These are phyloP conservation scores for Xylariaceae sp. DNA, from an alignment of 2,329 filamentous ascomycete genomes.

Conservation along the genomic window DNA sequence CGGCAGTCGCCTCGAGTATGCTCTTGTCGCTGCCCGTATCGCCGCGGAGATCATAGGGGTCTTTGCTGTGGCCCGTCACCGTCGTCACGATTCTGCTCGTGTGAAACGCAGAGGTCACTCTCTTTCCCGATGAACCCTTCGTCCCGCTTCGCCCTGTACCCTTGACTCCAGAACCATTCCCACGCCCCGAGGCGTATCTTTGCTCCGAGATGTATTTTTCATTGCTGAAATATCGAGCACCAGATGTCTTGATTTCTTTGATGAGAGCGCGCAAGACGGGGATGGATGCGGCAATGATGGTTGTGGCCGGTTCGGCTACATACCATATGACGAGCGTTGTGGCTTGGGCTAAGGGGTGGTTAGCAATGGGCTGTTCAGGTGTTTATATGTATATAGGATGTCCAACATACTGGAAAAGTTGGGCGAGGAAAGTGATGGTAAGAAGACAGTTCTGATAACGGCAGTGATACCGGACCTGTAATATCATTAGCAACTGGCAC, in stretches of 20 bases:
- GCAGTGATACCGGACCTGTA: conserved; percentile 33
- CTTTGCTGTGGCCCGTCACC: conserved; percentile 24
- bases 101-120: conserved; percentile 21
- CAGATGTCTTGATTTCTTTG: conserved; percentile 33
- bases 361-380: neutral
- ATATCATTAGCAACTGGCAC: neutral
- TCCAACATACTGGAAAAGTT: conserved; percentile 35
- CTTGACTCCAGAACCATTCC: conserved; percentile 22
- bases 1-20: conserved; percentile 27
- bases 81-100: conserved; percentile 31
- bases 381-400: neutral
- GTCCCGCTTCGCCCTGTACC: conserved; percentile 12
- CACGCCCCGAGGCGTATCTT: conserved; percentile 16
- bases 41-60: conserved; percentile 18
- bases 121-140: conserved; percentile 10
- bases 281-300: conserved; percentile 43
- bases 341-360: conserved; percentile 18
- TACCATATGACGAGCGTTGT: conserved; percentile 39
- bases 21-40: conserved; percentile 34
- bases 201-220: conserved; percentile 21
- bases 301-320: conserved; percentile 36
- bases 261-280: conserved; percentile 44
- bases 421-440: conserved; percentile 24
- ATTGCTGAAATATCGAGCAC: conserved; percentile 26
- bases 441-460: conserved; percentile 33